Evolutionary conservation across 148 eudicot species (phyloP), one percentile per base, ranked within the genome.

Genomic region (Fagopyrum tataricum): DNA sequence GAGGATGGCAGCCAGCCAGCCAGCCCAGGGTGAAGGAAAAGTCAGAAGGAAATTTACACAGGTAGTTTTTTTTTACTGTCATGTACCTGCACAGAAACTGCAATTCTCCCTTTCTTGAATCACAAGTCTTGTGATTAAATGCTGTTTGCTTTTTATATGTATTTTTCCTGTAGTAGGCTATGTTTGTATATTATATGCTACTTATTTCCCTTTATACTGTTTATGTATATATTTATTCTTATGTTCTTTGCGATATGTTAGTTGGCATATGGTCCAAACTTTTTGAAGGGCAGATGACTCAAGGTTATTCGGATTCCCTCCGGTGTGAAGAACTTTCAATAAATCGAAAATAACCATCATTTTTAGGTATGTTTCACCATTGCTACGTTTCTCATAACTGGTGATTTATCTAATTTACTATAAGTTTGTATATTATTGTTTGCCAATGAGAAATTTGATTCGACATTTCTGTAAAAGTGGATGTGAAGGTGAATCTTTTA

Each of bases 21-120:
- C 24, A 55, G 61, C 61, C 61, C 26, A 21, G 64, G 64, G 64
- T 58, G 64, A 58, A 58, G 64, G 8, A 37, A 58, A 58, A 23
- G 7, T 21, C 64, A 21, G 64, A 56, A 21, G 61, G 64, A 56
- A 56, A 56, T 56, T 56, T 56, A 58, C 64, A 58, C 64, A 58
- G 64, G 64, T 58, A 58, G 21, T 2, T 55, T 55, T 55, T 55
- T 55, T 58, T 18, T 7, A 21, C 64, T 58, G 64, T 23, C 64
- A 21, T 58, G 37, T 58, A 58, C 11, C 37, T 58, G 64, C 64
- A 58, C 64, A 58, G 14, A 23, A 58, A 58, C 64, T 58, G 64
- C 64, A 58, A 21, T 58, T 21, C 49, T 46, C 39, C 37, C 13
- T 58, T 58, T 58, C 64, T 58, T 58, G 37, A 58, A 58, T 23